A percentile compares a stretch with the other conserved stretches of the same genome.
phyloP scores from a whole-genome alignment of 495 filamentous ascomycete genomes.

The Xylaria flabelliformis region DNA sequence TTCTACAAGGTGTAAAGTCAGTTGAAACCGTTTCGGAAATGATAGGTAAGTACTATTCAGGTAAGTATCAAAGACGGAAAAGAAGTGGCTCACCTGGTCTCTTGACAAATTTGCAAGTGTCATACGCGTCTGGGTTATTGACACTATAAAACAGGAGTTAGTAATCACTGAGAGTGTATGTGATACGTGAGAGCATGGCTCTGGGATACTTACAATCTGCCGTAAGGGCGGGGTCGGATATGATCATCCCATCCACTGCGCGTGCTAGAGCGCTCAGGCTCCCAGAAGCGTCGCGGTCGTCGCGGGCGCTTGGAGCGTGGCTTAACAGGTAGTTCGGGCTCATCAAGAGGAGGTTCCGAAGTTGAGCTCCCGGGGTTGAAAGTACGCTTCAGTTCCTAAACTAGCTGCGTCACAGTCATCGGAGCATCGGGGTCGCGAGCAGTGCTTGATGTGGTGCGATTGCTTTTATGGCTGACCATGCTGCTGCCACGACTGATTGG shows the following conservation, averaged over 20 bases:
- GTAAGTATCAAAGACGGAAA: background rate
- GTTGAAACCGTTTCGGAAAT: background rate
- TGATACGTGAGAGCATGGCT: background rate
- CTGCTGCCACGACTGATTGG: constrained; percentile 15
- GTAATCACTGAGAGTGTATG: background rate
- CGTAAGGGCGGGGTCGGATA: background rate
- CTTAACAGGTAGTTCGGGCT: background rate
- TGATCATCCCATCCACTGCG: constrained; percentile 8
- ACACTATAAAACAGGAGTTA: background rate
- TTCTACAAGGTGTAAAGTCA: background rate
- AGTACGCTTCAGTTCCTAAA: background rate
- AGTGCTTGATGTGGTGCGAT: background rate
- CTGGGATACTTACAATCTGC: constrained; percentile 3
- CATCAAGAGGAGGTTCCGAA: background rate
- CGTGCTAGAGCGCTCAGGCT: constrained; percentile 1
- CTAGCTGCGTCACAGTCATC: background rate
- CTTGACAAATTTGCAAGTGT: background rate
- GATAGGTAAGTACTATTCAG: background rate
- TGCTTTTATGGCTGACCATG: constrained; percentile 1
- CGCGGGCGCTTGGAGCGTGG: background rate
- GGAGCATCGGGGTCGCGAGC: background rate
- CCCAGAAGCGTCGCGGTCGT: background rate
- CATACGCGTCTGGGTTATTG: background rate
- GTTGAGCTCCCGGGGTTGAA: background rate
- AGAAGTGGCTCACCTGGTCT: background rate